A percentile compares a stretch with the other conserved stretches of the same genome.
Evolutionary conservation across 75 land plant genomes (phyloP).

Genomic region (Gnetum montanum): DNA sequence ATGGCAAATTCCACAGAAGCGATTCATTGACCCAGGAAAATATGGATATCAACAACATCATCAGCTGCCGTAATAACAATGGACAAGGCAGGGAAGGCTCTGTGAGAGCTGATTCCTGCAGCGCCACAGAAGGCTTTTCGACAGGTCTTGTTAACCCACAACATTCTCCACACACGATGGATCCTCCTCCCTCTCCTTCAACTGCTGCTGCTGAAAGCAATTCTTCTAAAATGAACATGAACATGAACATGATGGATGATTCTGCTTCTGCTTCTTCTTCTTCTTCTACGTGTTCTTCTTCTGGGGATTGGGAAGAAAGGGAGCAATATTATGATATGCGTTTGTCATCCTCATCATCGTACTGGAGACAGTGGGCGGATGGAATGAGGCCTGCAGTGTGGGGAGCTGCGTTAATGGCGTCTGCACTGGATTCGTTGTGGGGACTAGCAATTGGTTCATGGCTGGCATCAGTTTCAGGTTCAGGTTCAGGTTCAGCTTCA

Average conservation of each 20-base stretch:
- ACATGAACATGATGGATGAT: neutral
- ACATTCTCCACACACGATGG: too few species aligned
- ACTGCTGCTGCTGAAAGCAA: neutral
- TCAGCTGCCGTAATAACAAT: neutral
- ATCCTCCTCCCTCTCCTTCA: too few species aligned
- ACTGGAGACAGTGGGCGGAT: neutral
- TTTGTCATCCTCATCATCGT: neutral
- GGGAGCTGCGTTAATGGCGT: neutral
- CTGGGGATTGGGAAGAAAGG: too few species aligned
- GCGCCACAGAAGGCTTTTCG: too few species aligned
- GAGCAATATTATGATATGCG: neutral
- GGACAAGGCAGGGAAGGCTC: neutral
- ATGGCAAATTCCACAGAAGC: neutral
- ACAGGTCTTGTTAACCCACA: too few species aligned
- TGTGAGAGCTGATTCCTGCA: too few species aligned
- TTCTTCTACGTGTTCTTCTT: too few species aligned
- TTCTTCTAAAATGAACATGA: neutral
- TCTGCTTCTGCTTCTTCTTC: neutral
- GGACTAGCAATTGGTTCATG: conserved; percentile 4
- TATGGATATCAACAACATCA: neutral
- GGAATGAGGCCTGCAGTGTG: neutral
- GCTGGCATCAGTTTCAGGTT: too few species aligned
- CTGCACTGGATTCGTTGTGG: neutral
- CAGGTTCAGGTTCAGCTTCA: too few species aligned
- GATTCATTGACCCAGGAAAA: neutral